Evolutionary conservation across 345 rosid genomes (phyloP).

Genomic region (Rhizophora mangle): DNA sequence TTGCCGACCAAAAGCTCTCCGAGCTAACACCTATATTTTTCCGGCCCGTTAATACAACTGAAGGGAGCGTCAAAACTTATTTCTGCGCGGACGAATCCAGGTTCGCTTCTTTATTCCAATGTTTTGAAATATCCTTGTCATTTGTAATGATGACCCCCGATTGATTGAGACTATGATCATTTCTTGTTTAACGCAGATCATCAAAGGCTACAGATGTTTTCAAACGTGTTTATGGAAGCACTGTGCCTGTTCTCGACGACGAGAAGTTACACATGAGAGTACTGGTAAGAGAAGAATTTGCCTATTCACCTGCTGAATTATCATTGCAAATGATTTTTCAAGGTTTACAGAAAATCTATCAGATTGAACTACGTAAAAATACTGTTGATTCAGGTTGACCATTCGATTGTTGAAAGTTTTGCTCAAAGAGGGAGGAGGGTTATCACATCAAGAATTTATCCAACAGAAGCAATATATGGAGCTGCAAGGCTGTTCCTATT

Average conservation of each 20-base stretch:
- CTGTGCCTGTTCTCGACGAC: slow-evolving; percentile 59
- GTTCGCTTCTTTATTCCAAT: slow-evolving; percentile 24
- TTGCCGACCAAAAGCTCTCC: slow-evolving; percentile 60
- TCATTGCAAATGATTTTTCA: neutral
- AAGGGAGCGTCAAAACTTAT: slow-evolving; percentile 37
- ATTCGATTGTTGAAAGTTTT: slow-evolving; percentile 86
- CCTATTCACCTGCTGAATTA: neutral
- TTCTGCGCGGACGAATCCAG: slow-evolving; percentile 81
- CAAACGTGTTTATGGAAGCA: slow-evolving; percentile 57
- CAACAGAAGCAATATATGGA: slow-evolving; percentile 83
- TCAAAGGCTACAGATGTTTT: slow-evolving; percentile 58
- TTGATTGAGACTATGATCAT: neutral
- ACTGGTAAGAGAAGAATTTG: slow-evolving; percentile 43
- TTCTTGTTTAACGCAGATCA: slow-evolving; percentile 49
- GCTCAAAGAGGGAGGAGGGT: slow-evolving; percentile 83
- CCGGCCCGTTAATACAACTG: slow-evolving; percentile 40
- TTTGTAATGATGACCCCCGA: neutral
- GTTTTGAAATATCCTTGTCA: neutral
- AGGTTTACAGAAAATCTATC: too few relatives aligned
- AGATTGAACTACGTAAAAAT: too few relatives aligned
- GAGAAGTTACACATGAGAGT: slow-evolving; percentile 68
- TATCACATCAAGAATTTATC: slow-evolving; percentile 79
- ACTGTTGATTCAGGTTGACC: slow-evolving; percentile 60
- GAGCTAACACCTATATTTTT: slow-evolving; percentile 79
- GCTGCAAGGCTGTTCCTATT: slow-evolving; percentile 69